Base-by-base conservation (phyloP, 306 rosid genomes). In the Mimosa pudica region DNA sequence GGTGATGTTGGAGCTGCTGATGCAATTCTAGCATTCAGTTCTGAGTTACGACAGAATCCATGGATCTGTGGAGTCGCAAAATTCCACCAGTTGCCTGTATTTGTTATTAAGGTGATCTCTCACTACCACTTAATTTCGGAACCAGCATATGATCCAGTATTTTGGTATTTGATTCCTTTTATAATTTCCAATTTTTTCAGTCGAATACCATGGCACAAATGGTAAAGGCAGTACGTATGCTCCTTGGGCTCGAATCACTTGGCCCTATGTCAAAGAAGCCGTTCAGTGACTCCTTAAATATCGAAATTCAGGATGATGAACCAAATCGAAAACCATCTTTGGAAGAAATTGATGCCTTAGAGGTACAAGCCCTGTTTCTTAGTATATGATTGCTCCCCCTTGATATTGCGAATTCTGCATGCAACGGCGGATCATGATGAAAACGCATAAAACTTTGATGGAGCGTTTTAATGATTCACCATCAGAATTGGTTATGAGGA, bases 171-270 rank as follows among this genome's bases (percentile, higher is more conserved):
- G 77, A 35, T 42, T 81, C 84, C 70, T 80, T 80, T 48, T 79
- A 57, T 42, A 36, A 70, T 70, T 45, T 45, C 33, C 10, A 45
- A 1, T 30, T 44, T 44, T 79, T 85, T 86, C 92, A 96, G 99
- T 91, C 94, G 52, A 90, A 89, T 77, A 93, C 99, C 70, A 93
- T 96, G 99, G 96, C 99, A 70, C 98, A 92, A 82, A 88, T 96
- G 90, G 96, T 96, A 54, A 96, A 96, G 92, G 99, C 98, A 35
- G 86, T 96, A 18, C 96, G 96, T 64, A 90, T 90, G 96, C 89
- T 96, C 76, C 89, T 91, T n/a, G 94, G 89, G 79, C 84, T 83
- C 78, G 97, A 91, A 76, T 87, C 97, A 57, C 78, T 74, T 71
- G 89, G 82, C 73, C 84, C 85, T 62, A 60, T 5, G 73, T 76